These are phyloP conservation scores for Alternaria viburni DNA, from an alignment of 2,329 filamentous ascomycete genomes.

Conservation along the genomic window DNA sequence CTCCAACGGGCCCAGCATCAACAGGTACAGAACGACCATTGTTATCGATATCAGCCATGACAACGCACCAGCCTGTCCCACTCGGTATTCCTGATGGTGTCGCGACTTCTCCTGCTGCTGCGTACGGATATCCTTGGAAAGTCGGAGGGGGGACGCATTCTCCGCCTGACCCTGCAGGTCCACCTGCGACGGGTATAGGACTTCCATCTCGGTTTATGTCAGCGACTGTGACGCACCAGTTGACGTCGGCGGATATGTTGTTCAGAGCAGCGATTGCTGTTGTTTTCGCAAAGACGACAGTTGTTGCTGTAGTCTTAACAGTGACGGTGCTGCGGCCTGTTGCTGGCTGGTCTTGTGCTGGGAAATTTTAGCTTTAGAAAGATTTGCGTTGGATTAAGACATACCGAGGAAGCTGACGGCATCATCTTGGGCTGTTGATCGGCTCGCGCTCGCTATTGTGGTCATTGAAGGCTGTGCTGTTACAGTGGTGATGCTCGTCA, in stretches of 20 bases:
- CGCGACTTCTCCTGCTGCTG: not conserved
- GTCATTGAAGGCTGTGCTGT: not conserved
- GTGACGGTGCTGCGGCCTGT: not conserved
- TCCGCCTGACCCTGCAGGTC: constrained; percentile 13
- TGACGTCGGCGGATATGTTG: not conserved
- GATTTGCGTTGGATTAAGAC: not conserved
- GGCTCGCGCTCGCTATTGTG: not conserved
- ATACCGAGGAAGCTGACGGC: not conserved
- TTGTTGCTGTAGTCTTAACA: not conserved
- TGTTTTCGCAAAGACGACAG: not conserved
- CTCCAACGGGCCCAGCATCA: not conserved
- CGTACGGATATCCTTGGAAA: constrained; percentile 15
- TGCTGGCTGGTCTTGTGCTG: not conserved
- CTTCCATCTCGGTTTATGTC: constrained; percentile 14
- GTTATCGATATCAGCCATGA: constrained; percentile 9
- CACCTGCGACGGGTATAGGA: constrained; percentile 10
- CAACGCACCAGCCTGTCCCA: constrained; percentile 5
- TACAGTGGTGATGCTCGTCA: not conserved
- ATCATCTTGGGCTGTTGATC: not conserved
- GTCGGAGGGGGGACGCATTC: constrained; percentile 13
- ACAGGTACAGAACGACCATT: constrained; percentile 9
- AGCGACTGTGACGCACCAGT: constrained; percentile 22
- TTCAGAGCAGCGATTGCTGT: not conserved
- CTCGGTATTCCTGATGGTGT: not conserved
- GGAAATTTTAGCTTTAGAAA: not conserved